Base-by-base conservation (phyloP, 352 stramenopile species). In the Stephanocyclus meneghinianus region DNA sequence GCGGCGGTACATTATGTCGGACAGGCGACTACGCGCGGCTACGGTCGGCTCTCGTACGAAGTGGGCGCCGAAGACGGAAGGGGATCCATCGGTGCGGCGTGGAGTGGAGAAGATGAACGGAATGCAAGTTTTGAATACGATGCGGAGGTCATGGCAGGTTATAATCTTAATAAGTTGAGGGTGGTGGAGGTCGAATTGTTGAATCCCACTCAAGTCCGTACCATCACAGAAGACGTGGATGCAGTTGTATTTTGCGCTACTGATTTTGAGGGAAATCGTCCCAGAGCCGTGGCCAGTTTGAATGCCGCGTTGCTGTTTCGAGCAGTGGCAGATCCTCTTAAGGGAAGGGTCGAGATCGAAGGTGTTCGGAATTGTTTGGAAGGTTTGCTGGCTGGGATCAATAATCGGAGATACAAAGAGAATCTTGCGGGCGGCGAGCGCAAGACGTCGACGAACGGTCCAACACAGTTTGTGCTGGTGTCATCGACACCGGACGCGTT, bases 51-150 rank as follows among this genome's bases (percentile, higher is more conserved):
- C 21, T 86, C 79, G 21, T 93, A 93, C 48, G 88, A 93, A 74
- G 86, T 93, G 1, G 88, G 88, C 26, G 88, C 88, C n/a, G 88
- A 93, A 81, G 88, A 93, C 82, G 88, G 88, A 9, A 59, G 83
- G 0, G 88, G 88, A 6, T 80, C 21, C 2, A 90, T 93, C 53
- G 86, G 86, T 40, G 13, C 88, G 0, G 84, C 82, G 15, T 93
- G 88, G 88, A 81, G 55, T 59, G 42, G 44, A 2, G 82, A 89
- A 42, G 86, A 91, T 65, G 66, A 81, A 7, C 60, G 79, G 11
- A 78, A 75, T 26, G 88, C 88, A 0, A 81, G 53, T 0, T 93
- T 93, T 79, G 37, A 83, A 74, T 93, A 76, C 60, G 64, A 82
- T 57, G 66, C 81, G 32, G 62, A 87, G 21, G 30, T 59, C 0